These are phyloP conservation scores for Fusarium sp. DNA, from an alignment of 2,329 filamentous ascomycete genomes.

Conservation along the genomic window DNA sequence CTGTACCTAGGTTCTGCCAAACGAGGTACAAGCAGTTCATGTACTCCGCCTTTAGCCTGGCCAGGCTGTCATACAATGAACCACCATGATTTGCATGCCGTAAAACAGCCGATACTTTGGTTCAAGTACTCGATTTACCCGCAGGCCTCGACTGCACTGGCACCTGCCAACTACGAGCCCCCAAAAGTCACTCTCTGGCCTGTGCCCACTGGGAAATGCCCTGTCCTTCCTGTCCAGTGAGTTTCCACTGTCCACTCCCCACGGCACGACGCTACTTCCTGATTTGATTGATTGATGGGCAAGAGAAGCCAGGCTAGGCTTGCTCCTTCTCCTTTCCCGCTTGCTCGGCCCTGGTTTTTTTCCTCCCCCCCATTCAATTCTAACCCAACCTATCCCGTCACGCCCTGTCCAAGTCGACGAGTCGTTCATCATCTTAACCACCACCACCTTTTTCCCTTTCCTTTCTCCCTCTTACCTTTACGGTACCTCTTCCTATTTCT, in stretches of 20 bases:
- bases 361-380: slow-evolving; percentile 29
- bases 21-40: slow-evolving; percentile 13
- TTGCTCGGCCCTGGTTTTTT: slow-evolving; percentile 42
- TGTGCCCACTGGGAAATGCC: slow-evolving; percentile 28
- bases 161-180: slow-evolving; percentile 38
- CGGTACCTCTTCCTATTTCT: slow-evolving; percentile 28
- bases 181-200: slow-evolving; percentile 31
- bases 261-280: slow-evolving; percentile 41
- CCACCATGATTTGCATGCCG: background rate
- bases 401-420: slow-evolving; percentile 37
- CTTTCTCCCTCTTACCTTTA: slow-evolving; percentile 17
- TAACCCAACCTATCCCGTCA: slow-evolving; percentile 35
- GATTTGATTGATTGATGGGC: slow-evolving; percentile 31
- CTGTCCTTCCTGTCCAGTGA: background rate
- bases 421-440: slow-evolving; percentile 41
- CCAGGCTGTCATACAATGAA: slow-evolving; percentile 6
- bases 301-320: slow-evolving; percentile 25
- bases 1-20: background rate
- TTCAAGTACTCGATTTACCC: slow-evolving; percentile 12
- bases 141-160: slow-evolving; percentile 23
- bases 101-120: background rate
- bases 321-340: slow-evolving; percentile 43
- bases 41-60: slow-evolving; percentile 32
- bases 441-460: slow-evolving; percentile 27
- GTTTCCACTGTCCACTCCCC: slow-evolving; percentile 21